A percentile compares a stretch with the other conserved stretches of the same genome.
Conservation (phyloP, 306 rosid species). For the Casuarina cunninghamiana region DNA sequence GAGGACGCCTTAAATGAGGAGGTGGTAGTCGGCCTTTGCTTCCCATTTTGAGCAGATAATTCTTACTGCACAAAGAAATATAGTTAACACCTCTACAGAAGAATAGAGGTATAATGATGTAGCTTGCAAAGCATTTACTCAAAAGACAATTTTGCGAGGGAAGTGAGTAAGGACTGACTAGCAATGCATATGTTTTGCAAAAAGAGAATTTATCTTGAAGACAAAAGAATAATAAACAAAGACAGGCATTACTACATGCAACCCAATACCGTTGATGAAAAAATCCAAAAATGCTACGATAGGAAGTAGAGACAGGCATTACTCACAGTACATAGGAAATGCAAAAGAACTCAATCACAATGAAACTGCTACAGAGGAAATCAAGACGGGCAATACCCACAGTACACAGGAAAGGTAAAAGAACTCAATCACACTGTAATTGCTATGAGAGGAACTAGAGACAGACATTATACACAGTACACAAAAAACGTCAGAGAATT, state of each 20-base stretch:
- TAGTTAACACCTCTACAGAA: neutral
- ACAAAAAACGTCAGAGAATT: neutral
- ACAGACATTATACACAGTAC: neutral
- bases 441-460: neutral
- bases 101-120: neutral
- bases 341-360: neutral
- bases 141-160: neutral
- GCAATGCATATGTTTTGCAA: neutral
- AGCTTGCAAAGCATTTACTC: neutral
- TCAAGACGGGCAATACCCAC: no score
- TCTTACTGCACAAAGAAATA: conserved; percentile 4
- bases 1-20: conserved; percentile 57
- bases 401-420: no score
- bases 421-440: no score
- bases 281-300: no score
- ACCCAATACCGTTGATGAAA: no score
- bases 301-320: no score
- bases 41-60: conserved; percentile 46
- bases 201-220: neutral
- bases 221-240: neutral
- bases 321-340: neutral
- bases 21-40: conserved; percentile 92
- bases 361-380: neutral
- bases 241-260: neutral
- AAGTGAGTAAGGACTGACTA: neutral